Evolutionary conservation across 2,329 filamentous ascomycete genomes (phyloP).

Genomic region (Penicillium corylophilum): DNA sequence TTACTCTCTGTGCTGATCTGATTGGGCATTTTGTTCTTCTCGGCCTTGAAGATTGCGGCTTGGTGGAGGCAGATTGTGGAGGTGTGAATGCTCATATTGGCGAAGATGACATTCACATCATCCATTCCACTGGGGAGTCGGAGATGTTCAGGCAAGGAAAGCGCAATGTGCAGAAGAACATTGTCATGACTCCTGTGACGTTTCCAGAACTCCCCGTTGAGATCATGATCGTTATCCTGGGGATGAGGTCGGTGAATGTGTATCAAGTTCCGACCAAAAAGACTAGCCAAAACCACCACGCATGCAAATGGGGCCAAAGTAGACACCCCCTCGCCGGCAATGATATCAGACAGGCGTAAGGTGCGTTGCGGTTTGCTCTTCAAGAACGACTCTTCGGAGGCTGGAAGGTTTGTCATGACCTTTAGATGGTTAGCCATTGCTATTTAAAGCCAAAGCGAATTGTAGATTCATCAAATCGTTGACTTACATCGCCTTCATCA

Average conservation of each 20-base stretch:
- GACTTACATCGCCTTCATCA: constrained; percentile 75
- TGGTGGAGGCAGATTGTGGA: constrained; percentile 97
- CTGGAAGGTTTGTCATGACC: constrained; percentile 80
- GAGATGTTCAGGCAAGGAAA: constrained; percentile 76
- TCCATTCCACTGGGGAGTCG: constrained; percentile 73
- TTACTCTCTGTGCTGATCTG: constrained; percentile 87
- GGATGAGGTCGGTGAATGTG: constrained; percentile 85
- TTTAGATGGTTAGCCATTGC: constrained; percentile 31
- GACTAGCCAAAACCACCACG: constrained; percentile 78
- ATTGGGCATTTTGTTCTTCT: constrained; percentile 76
- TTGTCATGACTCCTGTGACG: constrained; percentile 87
- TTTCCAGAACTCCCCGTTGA: constrained; percentile 95
- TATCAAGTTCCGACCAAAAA: constrained; percentile 87
- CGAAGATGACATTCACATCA: constrained; percentile 84
- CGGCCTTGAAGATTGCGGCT: constrained; percentile 95
- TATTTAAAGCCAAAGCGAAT: no score
- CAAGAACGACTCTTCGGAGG: constrained; percentile 80
- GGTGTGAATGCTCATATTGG: constrained; percentile 96
- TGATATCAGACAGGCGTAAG: constrained; percentile 57
- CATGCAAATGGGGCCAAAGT: constrained; percentile 76
- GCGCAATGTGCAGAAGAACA: constrained; percentile 80
- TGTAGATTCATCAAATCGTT: not conserved
- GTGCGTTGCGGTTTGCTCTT: constrained; percentile 74
- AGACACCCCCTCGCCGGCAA: constrained; percentile 66
- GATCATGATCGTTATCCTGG: constrained; percentile 78